Base-by-base conservation (phyloP, 495 filamentous ascomycete genomes). In the Rostrohypoxylon terebratum region DNA sequence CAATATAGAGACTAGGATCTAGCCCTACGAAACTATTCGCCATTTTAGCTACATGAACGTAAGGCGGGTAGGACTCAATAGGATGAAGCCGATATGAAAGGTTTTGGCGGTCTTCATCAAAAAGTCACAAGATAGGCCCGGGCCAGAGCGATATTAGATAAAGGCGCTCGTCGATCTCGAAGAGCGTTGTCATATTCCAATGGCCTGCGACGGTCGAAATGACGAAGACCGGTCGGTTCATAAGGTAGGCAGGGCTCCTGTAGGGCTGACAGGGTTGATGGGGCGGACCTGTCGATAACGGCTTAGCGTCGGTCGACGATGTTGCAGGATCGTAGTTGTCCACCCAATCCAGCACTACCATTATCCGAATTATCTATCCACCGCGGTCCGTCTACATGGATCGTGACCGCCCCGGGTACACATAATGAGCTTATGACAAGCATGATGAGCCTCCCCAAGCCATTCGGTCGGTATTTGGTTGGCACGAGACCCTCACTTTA, bases 191-290 rank as follows among this genome's bases (percentile, higher is more conserved):
- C 61, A 42, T 13, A 11, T 61, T 14, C n/a, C n/a, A 31, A 18
- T n/a, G 7, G 9, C 21, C 13, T 63, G 53, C 33, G 20, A 48
- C 44, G 34, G 54, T 53, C 38, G 33, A 54, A 20, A 63, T 42
- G 54, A 57, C 18, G 66, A 71, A 70, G 33, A 59, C 67, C 55
- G 59, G 67, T 62, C 62, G 66, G 50, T 21, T 21, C 58, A 40
- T 57, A 66, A 33, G 54, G 59, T 65, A 72, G 31, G 64, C 51
- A 59, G 64, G 59, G 63, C 38, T 44, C 20, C 40, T 34, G 23
- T 69, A 75, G 69, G 73, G 73, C 70, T 73, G 45, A 47, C 44
- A 76, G 74, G 74, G 74, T 70, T 76, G 71, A 66, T 25, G 36
- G 23, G 58, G 68, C 65, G 71, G 65, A 25, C 71, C 71, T 16